Percentiles rank a stretch among this genome's conserved stretches.
These are phyloP conservation scores for Drechslerella dactyloides DNA, from an alignment of 2,329 filamentous ascomycete genomes.

Conservation along the genomic window DNA sequence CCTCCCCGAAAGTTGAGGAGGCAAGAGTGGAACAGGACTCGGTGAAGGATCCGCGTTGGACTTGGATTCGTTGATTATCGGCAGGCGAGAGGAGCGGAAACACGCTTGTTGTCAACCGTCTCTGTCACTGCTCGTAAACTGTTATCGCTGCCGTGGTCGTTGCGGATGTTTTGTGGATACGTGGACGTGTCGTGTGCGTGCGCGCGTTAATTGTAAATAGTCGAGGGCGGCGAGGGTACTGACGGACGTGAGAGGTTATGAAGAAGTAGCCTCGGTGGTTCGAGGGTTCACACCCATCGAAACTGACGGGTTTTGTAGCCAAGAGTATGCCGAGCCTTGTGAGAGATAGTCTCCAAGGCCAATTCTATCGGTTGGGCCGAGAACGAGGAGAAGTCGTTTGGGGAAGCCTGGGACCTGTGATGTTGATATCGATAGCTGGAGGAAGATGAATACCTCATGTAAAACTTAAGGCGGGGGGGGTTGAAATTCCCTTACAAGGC, in stretches of 20 bases:
- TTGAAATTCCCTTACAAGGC: slow-evolving; percentile 1
- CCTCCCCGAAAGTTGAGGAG: slow-evolving; percentile 33
- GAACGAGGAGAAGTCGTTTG: background rate
- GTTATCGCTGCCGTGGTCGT: too few relatives aligned
- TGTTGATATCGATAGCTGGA: background rate
- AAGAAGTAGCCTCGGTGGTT: background rate
- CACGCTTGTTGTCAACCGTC: background rate
- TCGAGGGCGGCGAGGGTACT: too few relatives aligned
- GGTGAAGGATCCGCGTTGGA: slow-evolving; percentile 34
- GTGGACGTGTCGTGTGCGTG: too few relatives aligned
- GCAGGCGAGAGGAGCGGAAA: slow-evolving; percentile 26
- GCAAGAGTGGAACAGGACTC: slow-evolving; percentile 25
- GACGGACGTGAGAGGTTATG: background rate
- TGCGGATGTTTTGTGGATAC: too few relatives aligned
- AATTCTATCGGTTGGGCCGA: background rate
- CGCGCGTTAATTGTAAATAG: too few relatives aligned
- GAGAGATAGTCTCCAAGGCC: background rate
- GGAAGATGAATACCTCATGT: background rate
- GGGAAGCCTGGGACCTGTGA: background rate
- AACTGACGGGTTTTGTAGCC: background rate
- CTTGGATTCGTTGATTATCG: slow-evolving; percentile 27
- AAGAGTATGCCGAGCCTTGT: background rate
- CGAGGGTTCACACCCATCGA: background rate
- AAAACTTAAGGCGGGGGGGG: background rate
- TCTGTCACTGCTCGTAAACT: too few relatives aligned